Conservation (phyloP, 1,284 basidiomycete species). For the Trametes versicolor region DNA sequence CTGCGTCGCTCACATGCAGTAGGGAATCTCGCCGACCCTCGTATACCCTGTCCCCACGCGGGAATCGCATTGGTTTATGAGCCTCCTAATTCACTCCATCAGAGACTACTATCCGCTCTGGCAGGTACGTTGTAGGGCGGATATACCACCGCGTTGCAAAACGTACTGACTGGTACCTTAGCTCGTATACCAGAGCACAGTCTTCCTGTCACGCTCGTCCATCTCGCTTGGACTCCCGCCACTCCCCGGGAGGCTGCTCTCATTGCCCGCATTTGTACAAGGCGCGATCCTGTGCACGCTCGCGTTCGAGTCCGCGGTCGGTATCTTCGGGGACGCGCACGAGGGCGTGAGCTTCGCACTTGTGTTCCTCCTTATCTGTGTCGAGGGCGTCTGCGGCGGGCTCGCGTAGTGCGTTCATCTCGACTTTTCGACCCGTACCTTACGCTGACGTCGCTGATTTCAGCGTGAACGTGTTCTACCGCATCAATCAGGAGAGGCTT, state of each 20-base stretch:
- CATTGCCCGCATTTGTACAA: conserved; percentile 80
- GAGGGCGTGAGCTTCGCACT: conserved; percentile 66
- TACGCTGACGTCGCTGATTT: not conserved
- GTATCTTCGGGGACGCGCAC: conserved; percentile 64
- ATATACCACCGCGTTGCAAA: too few species aligned
- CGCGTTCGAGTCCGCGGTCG: conserved; percentile 72
- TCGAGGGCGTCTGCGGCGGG: conserved; percentile 91
- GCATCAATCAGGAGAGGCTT: conserved; percentile 79
- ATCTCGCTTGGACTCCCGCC: conserved; percentile 90
- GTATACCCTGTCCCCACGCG: conserved; percentile 86
- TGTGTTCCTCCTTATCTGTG: conserved; percentile 81
- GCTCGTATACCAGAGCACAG: conserved; percentile 91
- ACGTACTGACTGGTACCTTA: too few species aligned
- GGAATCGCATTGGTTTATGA: conserved; percentile 67
- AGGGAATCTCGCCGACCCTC: conserved; percentile 92
- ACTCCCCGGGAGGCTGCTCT: conserved; percentile 76
- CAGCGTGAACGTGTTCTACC: conserved; percentile 90
- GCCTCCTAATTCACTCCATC: conserved; percentile 84
- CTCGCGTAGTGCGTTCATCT: conserved; percentile 82
- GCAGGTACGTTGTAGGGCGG: conserved; percentile 76
- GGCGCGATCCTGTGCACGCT: conserved; percentile 68
- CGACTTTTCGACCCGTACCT: too few species aligned
- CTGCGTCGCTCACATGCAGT: not conserved
- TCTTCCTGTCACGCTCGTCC: conserved; percentile 95
- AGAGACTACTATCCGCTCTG: conserved; percentile 96